A percentile compares a stretch with the other conserved stretches of the same genome.
phyloP scores from a whole-genome alignment of 1,139 yeast genomes.

The Debaryomyces nepalensis region DNA sequence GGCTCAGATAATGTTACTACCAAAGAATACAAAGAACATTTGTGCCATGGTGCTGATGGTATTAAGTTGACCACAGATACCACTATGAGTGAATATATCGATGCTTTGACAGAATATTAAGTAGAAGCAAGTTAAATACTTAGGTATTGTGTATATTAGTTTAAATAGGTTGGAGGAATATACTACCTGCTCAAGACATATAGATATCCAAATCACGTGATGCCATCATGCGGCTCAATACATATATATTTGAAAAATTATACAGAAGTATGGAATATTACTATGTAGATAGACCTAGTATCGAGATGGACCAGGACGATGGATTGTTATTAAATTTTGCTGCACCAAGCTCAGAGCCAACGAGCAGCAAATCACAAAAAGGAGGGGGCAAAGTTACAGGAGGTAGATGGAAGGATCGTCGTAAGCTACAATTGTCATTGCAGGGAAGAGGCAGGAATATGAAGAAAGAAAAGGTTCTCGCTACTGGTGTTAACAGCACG shows the following conservation, averaged over 20 bases:
- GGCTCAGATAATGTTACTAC: conserved; percentile 43
- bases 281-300: not conserved
- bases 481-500: conserved; percentile 45
- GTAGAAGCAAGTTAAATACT: not conserved
- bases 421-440: conserved; percentile 56
- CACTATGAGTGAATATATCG: conserved; percentile 36
- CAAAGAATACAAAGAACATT: conserved; percentile 31
- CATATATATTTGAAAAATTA: conserved; percentile 6
- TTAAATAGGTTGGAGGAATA: not conserved
- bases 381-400: conserved; percentile 53
- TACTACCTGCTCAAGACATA: not conserved
- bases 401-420: conserved; percentile 81
- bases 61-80: conserved; percentile 32
- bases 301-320: conserved; percentile 52
- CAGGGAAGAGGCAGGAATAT: conserved; percentile 51
- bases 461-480: conserved; percentile 29
- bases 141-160: conserved; percentile 11
- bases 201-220: conserved; percentile 2
- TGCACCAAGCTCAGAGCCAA: conserved; percentile 31
- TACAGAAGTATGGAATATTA: conserved; percentile 4
- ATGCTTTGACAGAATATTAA: conserved; percentile 13
- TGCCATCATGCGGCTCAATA: conserved; percentile 10
- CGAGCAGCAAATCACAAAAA: conserved; percentile 16
- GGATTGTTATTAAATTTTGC: conserved; percentile 72
- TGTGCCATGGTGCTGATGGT: conserved; percentile 28